Conservation (phyloP, 495 filamentous ascomycete genomes). For the Filosporella fistucella region DNA sequence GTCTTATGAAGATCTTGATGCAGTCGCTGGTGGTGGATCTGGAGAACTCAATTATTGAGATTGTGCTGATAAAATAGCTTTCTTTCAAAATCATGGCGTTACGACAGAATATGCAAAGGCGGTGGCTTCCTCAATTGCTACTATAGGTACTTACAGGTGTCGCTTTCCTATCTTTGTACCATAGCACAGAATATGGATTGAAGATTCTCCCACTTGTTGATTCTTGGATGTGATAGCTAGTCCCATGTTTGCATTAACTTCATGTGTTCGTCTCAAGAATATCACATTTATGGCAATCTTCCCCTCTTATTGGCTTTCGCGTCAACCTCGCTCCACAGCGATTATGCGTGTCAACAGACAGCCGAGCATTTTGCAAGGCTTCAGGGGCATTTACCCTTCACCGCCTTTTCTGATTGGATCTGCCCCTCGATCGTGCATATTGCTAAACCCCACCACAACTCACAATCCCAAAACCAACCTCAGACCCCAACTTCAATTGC, state of each 20-base stretch:
- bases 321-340: no score
- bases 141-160: neutral
- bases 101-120: neutral
- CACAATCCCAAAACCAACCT: constrained; percentile 1
- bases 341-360: no score
- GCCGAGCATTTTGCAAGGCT: no score
- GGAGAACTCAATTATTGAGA: constrained; percentile 57
- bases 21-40: constrained; percentile 54
- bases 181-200: no score
- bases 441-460: neutral
- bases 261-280: no score
- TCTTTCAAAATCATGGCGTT: neutral
- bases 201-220: no score
- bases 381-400: neutral
- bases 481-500: constrained; percentile 2
- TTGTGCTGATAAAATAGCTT: no score
- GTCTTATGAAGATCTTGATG: constrained; percentile 96
- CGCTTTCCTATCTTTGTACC: no score
- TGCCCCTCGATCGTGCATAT: neutral
- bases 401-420: neutral
- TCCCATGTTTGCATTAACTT: no score
- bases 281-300: no score
- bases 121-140: neutral
- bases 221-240: no score
- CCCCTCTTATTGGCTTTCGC: no score